These are phyloP conservation scores for Aspergillus wentii DNA, from an alignment of 495 filamentous ascomycete genomes.

Conservation along the genomic window DNA sequence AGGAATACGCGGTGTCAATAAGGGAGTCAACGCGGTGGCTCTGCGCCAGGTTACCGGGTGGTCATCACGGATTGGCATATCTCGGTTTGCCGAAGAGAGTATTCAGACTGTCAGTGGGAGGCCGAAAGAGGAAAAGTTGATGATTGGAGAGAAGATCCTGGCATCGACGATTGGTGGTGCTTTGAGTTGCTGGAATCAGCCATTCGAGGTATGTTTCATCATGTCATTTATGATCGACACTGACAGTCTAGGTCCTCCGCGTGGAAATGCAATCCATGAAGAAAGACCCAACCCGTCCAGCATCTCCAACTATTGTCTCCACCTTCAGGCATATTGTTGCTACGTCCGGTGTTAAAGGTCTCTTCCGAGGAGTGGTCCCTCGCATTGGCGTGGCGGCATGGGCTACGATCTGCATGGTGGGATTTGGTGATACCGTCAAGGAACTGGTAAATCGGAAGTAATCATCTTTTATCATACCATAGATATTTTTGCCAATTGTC, in stretches of 20 bases:
- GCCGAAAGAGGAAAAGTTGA: constrained; percentile 4
- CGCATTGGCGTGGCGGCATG: constrained; percentile 13
- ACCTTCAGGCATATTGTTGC: constrained; percentile 9
- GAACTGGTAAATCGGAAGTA: too few species aligned
- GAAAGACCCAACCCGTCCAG: constrained; percentile 10
- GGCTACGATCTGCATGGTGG: constrained; percentile 15
- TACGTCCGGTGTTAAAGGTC: constrained; percentile 5
- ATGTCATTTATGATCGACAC: neutral
- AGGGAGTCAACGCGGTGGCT: constrained; percentile 12
- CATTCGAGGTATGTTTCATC: constrained; percentile 9
- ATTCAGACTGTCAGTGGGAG: constrained; percentile 7
- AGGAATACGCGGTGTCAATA: constrained; percentile 5
- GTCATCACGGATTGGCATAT: constrained; percentile 12
- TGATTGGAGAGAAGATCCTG: constrained; percentile 11
- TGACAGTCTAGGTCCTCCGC: neutral
- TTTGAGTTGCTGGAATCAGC: constrained; percentile 15
- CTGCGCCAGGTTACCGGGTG: constrained; percentile 11
- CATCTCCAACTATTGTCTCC: constrained; percentile 4
- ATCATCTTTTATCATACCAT: too few species aligned
- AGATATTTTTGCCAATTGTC: too few species aligned
- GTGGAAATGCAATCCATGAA: constrained; percentile 17
- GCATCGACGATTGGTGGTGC: constrained; percentile 12
- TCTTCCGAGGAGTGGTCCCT: constrained; percentile 11
- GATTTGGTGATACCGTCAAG: constrained; percentile 11
- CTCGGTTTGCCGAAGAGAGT: constrained; percentile 12